Evolutionary conservation across 2,329 filamentous ascomycete species (phyloP).

Genomic region (Arthrinium puccinioides): DNA sequence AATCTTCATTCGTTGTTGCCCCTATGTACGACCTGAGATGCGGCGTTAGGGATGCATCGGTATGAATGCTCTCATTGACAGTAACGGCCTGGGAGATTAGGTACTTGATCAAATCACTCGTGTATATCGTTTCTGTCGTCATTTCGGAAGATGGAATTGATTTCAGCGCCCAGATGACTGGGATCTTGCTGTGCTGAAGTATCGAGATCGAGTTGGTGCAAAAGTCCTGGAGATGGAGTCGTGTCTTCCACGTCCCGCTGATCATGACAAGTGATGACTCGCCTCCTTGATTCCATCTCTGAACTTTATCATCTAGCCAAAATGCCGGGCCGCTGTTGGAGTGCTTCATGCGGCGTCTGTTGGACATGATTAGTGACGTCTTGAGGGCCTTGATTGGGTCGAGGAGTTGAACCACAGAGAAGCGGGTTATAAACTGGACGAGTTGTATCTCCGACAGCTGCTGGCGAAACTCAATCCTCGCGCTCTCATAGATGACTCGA

Average conservation of each 20-base stretch:
- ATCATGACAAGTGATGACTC: background rate
- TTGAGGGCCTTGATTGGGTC: background rate
- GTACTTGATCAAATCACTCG: background rate
- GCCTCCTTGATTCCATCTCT: background rate
- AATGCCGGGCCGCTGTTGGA: background rate
- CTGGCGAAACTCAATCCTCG: background rate
- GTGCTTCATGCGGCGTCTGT: background rate
- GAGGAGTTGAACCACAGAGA: background rate
- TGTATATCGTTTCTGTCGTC: background rate
- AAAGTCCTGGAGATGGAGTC: background rate
- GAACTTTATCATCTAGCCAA: background rate
- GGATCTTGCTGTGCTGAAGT: background rate
- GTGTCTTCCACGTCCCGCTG: background rate
- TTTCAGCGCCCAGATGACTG: background rate
- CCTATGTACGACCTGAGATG: background rate
- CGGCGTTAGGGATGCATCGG: background rate
- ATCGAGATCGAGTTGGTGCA: background rate
- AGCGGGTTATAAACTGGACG: background rate
- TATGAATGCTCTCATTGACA: background rate
- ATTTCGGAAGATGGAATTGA: too few species aligned
- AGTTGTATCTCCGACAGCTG: background rate
- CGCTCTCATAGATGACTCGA: background rate
- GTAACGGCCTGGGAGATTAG: background rate
- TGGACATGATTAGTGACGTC: background rate
- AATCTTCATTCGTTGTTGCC: background rate